Evolutionary conservation across 1,284 basidiomycete genomes (phyloP).

Genomic region (Rhodotorula sp.): DNA sequence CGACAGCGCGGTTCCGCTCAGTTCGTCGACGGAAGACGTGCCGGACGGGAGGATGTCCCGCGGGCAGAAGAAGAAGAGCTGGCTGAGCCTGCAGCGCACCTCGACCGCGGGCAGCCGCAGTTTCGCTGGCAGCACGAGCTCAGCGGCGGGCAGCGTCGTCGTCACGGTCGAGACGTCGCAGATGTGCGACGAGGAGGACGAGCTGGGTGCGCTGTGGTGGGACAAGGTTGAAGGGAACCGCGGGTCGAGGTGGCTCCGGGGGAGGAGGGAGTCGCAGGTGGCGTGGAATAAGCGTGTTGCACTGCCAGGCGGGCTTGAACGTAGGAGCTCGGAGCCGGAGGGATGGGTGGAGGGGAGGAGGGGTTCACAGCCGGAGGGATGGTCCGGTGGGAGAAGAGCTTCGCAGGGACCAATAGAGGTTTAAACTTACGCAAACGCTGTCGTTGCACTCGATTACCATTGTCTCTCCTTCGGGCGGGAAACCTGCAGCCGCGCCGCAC

Average conservation of each 20-base stretch:
- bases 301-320: too few species aligned
- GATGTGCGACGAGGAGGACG: neutral
- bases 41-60: too few species aligned
- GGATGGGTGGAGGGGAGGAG: neutral
- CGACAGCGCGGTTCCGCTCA: neutral
- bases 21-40: too few species aligned
- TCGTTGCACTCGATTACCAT: too few species aligned
- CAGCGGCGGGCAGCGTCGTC: neutral
- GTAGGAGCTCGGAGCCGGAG: too few species aligned
- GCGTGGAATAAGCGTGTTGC: neutral
- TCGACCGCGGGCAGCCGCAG: neutral
- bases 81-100: neutral
- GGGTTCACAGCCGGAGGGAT: too few species aligned
- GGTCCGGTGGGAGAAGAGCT: too few species aligned
- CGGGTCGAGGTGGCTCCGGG: too few species aligned
- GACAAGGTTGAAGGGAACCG: neutral
- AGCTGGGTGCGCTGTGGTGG: neutral
- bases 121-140: neutral
- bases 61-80: too few species aligned
- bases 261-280: neutral
- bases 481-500: neutral
- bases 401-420: too few species aligned
- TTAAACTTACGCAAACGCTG: too few species aligned
- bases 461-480: too few species aligned
- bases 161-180: slow-evolving; percentile 1